A percentile compares a stretch with the other conserved stretches of the same genome.
phyloP scores from a whole-genome alignment of 1,284 basidiomycete genomes.

The Athelia sp. region DNA sequence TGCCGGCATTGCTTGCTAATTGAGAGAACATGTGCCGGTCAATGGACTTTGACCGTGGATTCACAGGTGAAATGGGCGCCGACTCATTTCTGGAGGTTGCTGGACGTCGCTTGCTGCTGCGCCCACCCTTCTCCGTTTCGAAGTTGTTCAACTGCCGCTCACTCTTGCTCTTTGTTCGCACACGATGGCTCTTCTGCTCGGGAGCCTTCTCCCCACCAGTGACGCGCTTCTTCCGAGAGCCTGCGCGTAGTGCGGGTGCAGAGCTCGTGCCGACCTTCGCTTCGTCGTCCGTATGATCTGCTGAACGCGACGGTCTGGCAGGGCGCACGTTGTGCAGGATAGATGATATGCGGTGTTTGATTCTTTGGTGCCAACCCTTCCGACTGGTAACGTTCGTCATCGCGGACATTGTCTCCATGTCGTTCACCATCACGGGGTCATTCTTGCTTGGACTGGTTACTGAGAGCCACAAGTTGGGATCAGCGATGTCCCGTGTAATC shows the following conservation, averaged over 20 bases:
- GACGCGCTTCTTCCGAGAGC: background rate
- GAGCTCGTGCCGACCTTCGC: constrained; percentile 26
- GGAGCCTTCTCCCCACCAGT: constrained; percentile 1
- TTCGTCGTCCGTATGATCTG: constrained; percentile 13
- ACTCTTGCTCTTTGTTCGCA: background rate
- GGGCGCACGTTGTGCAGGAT: constrained; percentile 39
- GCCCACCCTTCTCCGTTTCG: too few relatives aligned
- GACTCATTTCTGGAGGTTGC: too few relatives aligned
- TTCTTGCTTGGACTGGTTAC: constrained; percentile 64
- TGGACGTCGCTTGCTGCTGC: too few relatives aligned
- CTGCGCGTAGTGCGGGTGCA: constrained; percentile 10
- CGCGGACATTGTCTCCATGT: constrained; percentile 79
- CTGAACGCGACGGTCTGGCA: constrained; percentile 30
- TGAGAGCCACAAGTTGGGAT: constrained; percentile 75
- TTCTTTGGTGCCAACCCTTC: constrained; percentile 39
- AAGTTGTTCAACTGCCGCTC: too few relatives aligned
- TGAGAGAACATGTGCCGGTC: too few relatives aligned
- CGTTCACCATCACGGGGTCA: constrained; percentile 64
- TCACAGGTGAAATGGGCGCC: too few relatives aligned
- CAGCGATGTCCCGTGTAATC: constrained; percentile 71
- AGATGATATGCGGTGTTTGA: constrained; percentile 42
- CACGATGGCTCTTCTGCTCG: background rate
- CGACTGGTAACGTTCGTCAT: constrained; percentile 50
- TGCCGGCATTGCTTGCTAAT: too few relatives aligned
- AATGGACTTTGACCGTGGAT: too few relatives aligned